Base-by-base conservation (phyloP, 2,329 filamentous ascomycete genomes). In the Trichoderma aggressivum region DNA sequence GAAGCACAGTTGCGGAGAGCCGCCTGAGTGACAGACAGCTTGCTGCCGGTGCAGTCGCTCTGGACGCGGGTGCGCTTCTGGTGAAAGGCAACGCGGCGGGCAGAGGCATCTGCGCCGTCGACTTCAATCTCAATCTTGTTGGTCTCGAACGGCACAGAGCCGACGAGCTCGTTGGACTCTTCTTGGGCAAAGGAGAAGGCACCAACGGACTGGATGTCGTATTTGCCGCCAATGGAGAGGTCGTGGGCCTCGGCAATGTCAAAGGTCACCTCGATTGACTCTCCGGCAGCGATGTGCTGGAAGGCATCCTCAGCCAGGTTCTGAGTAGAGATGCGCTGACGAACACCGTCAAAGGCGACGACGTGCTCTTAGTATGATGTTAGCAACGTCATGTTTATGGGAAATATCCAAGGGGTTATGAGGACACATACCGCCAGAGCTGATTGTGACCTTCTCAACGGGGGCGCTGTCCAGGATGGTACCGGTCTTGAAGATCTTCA, bases 111-210 rank as follows among this genome's bases (percentile, higher is more conserved):
- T 12, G 80, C 80, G 21, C 86, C 89, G 73, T 92, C 85, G 55
- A 92, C 82, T 7, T 84, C 79, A 72, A 90, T 82, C 65, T 83
- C 83, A 61, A 92, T 79, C 18, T 83, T 82, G 80, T 92, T 91
- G 76, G 87, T 89, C 66, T 83, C 80, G 80, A 86, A 92, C 12
- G 84, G 78, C 3, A 91, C 78, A 58, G 84, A 85, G 62, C 87
- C 88, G 11, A 85, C 79, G 43, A 92, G 83, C 53, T 85, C 80
- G 60, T 83, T 88, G 24, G 83, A 84, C 75, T 84, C 82, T 56
- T 81, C 81, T 26, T 84, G 82, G 34, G 89, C 87, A 70, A 86
- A 86, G 10, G 87, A 86, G 56, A 92, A 83, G 12, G 84, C 82
- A 7, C 90, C 90, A 5, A 81, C 80, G 6, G 88, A 84, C 68